These are phyloP conservation scores for Phaeophleospora eucalypticola DNA, from an alignment of 2,329 filamentous ascomycete species.

Conservation along the genomic window DNA sequence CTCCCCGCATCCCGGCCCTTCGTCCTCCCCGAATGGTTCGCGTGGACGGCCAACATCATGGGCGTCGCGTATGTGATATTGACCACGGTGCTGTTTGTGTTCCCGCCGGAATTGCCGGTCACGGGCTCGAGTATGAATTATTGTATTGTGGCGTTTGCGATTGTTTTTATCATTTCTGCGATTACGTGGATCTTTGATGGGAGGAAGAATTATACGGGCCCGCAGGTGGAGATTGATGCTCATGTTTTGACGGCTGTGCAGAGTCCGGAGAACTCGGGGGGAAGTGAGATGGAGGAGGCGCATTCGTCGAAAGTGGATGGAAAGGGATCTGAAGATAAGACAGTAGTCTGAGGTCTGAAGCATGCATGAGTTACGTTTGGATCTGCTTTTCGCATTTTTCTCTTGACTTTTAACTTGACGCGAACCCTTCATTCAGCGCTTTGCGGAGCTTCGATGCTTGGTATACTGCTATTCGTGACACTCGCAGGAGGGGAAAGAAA, in stretches of 20 bases:
- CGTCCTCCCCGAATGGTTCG: slow-evolving; percentile 51
- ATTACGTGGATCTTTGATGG: slow-evolving; percentile 60
- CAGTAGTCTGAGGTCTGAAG: neutral
- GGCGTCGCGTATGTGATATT: slow-evolving; percentile 63
- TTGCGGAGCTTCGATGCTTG: no score
- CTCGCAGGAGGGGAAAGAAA: no score
- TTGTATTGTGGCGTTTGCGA: slow-evolving; percentile 55
- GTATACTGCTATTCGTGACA: no score
- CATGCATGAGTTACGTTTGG: no score
- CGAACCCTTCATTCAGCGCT: no score
- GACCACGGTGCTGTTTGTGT: slow-evolving; percentile 72
- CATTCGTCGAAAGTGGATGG: slow-evolving; percentile 7
- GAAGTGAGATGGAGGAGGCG: slow-evolving; percentile 10
- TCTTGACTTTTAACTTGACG: no score
- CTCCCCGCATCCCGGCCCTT: slow-evolving; percentile 57
- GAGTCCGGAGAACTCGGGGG: slow-evolving; percentile 12
- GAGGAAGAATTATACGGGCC: slow-evolving; percentile 57
- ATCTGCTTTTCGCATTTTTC: no score
- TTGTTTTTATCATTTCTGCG: slow-evolving; percentile 54
- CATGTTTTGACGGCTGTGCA: slow-evolving; percentile 27
- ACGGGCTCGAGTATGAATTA: slow-evolving; percentile 66
- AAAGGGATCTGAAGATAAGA: slow-evolving; percentile 9
- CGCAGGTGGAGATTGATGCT: slow-evolving; percentile 32
- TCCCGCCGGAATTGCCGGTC: slow-evolving; percentile 64
- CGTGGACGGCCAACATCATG: slow-evolving; percentile 57